Evolutionary conservation across 768 basidiomycete genomes (phyloP), one percentile per base, ranked within the genome.

Genomic region (Lactarius pseudohatsudake): DNA sequence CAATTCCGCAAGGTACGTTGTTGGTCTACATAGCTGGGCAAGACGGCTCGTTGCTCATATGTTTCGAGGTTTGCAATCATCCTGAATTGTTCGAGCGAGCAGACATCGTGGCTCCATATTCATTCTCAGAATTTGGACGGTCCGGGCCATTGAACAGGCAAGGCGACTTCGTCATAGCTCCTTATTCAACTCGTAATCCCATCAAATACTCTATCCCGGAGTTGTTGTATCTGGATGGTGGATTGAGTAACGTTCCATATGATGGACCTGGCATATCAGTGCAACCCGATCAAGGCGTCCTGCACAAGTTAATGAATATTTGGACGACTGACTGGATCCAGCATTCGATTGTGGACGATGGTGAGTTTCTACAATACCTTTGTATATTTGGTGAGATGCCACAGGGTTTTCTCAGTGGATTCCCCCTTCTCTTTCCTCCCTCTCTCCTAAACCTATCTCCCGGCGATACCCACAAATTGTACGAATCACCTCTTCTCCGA

Each of bases 11-110:
- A 99, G 82, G 94, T 92, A 62, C 32, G 77, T 64, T 28, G 45
- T 58, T 53, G 50, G 15, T 38, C 26, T 32, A 54, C 30, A 22
- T 32, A 57, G 64, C 32, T n/a, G 36, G 36, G 10, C 41, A 8
- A 30, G 45, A 20, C 34, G 10, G 40, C 55, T 36, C 8, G 22
- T 7, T 15, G 40, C 66, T 56, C 61, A 56, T 59, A n/a, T 26
- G 9, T 62, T 45, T 54, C 58, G 43, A 92, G 91, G 94, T 96
- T 69, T 98, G 96, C 82, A 98, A 98, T 72, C 97, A 99, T 72
- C 97, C 97, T 0, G 96, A 98, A 75, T 83, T 99, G 34, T 99
- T 99, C 75, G 95, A 98, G 75, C 87, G 97, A 18, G 96, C 96
- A 32, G 97, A 98, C 75, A 96, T 99, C 50, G 83, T 90, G 11